These are phyloP conservation scores for Leucaena leucocephala DNA, from an alignment of 306 rosid genomes.

Conservation along the genomic window DNA sequence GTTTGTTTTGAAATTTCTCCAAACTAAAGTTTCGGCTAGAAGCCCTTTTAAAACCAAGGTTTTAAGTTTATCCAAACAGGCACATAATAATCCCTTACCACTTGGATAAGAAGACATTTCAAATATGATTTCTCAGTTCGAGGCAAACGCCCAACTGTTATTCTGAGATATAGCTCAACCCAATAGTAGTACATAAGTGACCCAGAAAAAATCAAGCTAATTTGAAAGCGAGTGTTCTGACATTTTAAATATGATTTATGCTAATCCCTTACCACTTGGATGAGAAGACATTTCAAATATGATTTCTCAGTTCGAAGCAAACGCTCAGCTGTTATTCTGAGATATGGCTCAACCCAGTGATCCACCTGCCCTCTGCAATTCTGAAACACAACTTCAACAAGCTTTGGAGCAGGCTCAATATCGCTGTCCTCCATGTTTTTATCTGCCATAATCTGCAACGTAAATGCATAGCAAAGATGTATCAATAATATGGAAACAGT, in stretches of 20 bases:
- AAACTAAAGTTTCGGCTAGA: too few relatives aligned
- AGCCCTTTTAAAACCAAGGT: too few relatives aligned
- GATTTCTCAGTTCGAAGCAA: constrained; percentile 74
- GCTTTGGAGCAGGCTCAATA: constrained; percentile 95
- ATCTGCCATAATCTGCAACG: constrained; percentile 72
- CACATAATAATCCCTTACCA: too few relatives aligned
- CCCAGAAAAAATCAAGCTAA: constrained; percentile 12
- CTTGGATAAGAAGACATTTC: too few relatives aligned
- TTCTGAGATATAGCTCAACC: too few relatives aligned
- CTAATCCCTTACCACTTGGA: constrained; percentile 78
- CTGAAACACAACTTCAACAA: constrained; percentile 91
- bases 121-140: too few relatives aligned
- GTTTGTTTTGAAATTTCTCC: too few relatives aligned
- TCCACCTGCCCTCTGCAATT: constrained; percentile 94
- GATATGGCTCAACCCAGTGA: constrained; percentile 95
- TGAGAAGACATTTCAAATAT: constrained; percentile 81
- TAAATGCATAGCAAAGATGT: constrained; percentile 3
- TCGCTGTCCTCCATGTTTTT: constrained; percentile 88
- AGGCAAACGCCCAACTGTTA: too few relatives aligned
- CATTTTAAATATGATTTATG: background rate
- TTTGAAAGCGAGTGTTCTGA: background rate
- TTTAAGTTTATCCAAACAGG: too few relatives aligned
- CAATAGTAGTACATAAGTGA: background rate
- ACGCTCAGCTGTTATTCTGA: constrained; percentile 76
- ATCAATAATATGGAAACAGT: constrained; percentile 10